Evolutionary conservation across 371 early-diverging fungal genomes (phyloP).

Genomic region (Haplosporangium sp.): DNA sequence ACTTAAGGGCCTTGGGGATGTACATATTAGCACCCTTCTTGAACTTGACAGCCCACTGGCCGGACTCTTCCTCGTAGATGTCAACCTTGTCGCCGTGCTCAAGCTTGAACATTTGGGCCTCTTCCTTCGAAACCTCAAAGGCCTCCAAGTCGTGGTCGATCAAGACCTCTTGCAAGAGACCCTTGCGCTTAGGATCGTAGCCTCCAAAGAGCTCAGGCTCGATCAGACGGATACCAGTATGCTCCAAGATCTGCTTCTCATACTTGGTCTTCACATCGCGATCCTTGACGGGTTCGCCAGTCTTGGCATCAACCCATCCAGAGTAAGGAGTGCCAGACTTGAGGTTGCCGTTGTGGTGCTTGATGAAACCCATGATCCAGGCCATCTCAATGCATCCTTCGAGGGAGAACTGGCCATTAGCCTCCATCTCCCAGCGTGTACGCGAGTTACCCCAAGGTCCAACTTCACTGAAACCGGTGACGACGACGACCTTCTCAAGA

Average conservation of each 20-base stretch:
- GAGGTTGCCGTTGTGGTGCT: constrained; percentile 89
- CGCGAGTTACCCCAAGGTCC: constrained; percentile 95
- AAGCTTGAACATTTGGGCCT: constrained; percentile 90
- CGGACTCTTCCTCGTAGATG: constrained; percentile 75
- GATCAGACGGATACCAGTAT: constrained; percentile 95
- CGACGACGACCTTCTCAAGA: constrained; percentile 92
- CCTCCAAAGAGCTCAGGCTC: constrained; percentile 92
- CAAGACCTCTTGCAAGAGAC: constrained; percentile 91
- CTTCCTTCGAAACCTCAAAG: constrained; percentile 91
- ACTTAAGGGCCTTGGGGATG: constrained; percentile 94
- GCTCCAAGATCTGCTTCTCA: constrained; percentile 91
- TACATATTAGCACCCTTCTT: constrained; percentile 90
- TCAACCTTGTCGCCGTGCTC: constrained; percentile 91
- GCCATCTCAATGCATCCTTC: constrained; percentile 98
- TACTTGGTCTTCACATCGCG: constrained; percentile 93
- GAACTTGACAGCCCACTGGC: constrained; percentile 84
- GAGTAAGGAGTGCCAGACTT: constrained; percentile 85
- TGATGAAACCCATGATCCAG: constrained; percentile 97
- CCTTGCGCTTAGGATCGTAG: constrained; percentile 92
- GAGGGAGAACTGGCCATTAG: constrained; percentile 91
- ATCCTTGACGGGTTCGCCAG: constrained; percentile 93
- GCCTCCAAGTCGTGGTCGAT: constrained; percentile 93
- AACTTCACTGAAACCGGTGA: constrained; percentile 95
- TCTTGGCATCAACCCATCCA: constrained; percentile 95
- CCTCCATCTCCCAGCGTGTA: constrained; percentile 98